Base-by-base conservation (phyloP, 495 filamentous ascomycete species). In the Apodospora peruviana region DNA sequence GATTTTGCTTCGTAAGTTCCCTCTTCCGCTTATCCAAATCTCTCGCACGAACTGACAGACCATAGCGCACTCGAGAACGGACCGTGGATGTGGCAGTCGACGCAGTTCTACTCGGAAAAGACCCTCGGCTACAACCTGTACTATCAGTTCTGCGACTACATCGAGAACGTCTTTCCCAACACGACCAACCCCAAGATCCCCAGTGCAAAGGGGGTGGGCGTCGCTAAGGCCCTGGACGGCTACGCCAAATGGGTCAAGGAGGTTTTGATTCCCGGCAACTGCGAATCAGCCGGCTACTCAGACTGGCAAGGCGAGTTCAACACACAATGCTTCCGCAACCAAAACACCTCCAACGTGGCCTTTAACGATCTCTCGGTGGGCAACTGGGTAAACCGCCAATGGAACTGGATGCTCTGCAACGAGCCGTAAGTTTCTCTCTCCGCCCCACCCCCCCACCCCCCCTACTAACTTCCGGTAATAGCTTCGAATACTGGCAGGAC, bases 401-500 rank as follows among this genome's bases (percentile, higher is more conserved):
- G 82, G 82, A 61, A 70, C 50, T 85, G 79, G 80, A 69, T 85
- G 59, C 65, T 81, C 32, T 84, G 83, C 69, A 85, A 85, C 58
- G 80, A 86, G 64, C 81, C 83, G 17, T 56, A 56, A 40, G 48
- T 57, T 10, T 1, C 11, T 1, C 8, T 11, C 24, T 19, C n/a
- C 21, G 12, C 24, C 19, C 32, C n/a, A 4, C 21, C 23, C 3
- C 0, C 27, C 9, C 3, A 12, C 14, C 27, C 18, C 20, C 14
- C 11, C 27, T 22, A 9, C 38, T 41, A 23, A 44, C 29, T 2
- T 17, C 18, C 23, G 20, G 0, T n/a, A 25, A 7, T 36, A 61
- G 58, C 20, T 65, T 67, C 18, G 59, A 64, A 20, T 67, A 47
- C 49, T 67, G 59, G 58, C 64, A 67, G 45, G 49, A 78, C 53